Percentiles rank a stretch among this genome's conserved stretches.
phyloP scores from a whole-genome alignment of 2,329 filamentous ascomycete genomes.

The Huntiella moniliformis region DNA sequence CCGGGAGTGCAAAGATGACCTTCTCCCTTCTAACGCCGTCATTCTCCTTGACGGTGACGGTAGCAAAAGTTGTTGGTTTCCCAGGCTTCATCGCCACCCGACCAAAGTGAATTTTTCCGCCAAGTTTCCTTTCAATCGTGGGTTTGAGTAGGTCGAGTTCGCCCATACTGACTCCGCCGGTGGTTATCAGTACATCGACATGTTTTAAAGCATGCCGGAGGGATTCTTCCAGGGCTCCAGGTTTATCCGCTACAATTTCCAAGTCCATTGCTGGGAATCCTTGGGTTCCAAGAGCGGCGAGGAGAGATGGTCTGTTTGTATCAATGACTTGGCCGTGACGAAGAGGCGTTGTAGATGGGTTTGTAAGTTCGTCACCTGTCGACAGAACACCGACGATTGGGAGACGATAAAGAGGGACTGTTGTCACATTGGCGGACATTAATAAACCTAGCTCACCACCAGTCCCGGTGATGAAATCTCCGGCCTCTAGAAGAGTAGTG shows the following conservation, averaged over 20 bases:
- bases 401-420: slow-evolving; percentile 53
- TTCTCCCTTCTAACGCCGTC: slow-evolving; percentile 39
- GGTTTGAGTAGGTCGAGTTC: slow-evolving; percentile 93
- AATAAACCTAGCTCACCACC: slow-evolving; percentile 85
- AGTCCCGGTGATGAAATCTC: slow-evolving; percentile 66
- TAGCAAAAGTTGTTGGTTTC: slow-evolving; percentile 94
- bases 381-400: slow-evolving; percentile 75
- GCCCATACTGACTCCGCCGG: slow-evolving; percentile 92
- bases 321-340: slow-evolving; percentile 75
- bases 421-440: slow-evolving; percentile 58
- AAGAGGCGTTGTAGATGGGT: slow-evolving; percentile 43
- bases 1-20: slow-evolving; percentile 74
- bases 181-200: slow-evolving; percentile 74
- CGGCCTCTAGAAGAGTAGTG: slow-evolving; percentile 51
- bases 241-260: slow-evolving; percentile 62
- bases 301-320: slow-evolving; percentile 74
- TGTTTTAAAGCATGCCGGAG: slow-evolving; percentile 56
- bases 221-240: slow-evolving; percentile 54
- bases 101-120: slow-evolving; percentile 89
- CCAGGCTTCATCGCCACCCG: slow-evolving; percentile 95
- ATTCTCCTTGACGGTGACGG: slow-evolving; percentile 42
- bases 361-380: slow-evolving; percentile 86
- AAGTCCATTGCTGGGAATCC: slow-evolving; percentile 70
- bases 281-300: slow-evolving; percentile 55
- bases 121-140: slow-evolving; percentile 75